These are phyloP conservation scores for Pseudozyma sp. DNA, from an alignment of 1,284 basidiomycete species.

Conservation along the genomic window DNA sequence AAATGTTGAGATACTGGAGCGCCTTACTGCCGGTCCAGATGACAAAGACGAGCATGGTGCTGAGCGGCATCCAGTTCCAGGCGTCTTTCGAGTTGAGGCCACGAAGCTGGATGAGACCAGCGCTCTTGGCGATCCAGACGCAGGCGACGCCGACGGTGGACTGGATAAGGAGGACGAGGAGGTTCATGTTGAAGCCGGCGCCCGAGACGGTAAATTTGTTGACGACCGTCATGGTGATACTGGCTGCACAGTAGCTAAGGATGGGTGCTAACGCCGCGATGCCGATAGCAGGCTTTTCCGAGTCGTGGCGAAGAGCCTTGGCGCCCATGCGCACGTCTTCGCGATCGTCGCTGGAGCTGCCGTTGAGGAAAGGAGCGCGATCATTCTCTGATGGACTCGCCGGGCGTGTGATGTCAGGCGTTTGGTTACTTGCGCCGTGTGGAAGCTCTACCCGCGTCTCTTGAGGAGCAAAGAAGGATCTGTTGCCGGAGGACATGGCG, in stretches of 20 bases:
- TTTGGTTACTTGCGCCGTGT: slow-evolving; percentile 32
- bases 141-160: slow-evolving; percentile 79
- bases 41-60: slow-evolving; percentile 88
- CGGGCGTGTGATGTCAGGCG: slow-evolving; percentile 41
- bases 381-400: slow-evolving; percentile 51
- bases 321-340: slow-evolving; percentile 52
- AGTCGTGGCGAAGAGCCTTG: slow-evolving; percentile 27
- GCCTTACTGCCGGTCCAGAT: slow-evolving; percentile 99
- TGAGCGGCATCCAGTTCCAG: slow-evolving; percentile 93
- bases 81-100: slow-evolving; percentile 86
- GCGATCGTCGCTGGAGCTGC: slow-evolving; percentile 19
- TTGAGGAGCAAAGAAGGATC: slow-evolving; percentile 51
- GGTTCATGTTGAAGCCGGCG: slow-evolving; percentile 93
- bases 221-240: slow-evolving; percentile 96
- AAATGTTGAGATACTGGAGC: slow-evolving; percentile 72
- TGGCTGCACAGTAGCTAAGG: slow-evolving; percentile 89
- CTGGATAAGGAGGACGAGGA: slow-evolving; percentile 91
- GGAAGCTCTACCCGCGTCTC: slow-evolving; percentile 48
- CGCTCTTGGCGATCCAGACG: slow-evolving; percentile 79
- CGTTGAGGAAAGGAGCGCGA: slow-evolving; percentile 47
- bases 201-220: slow-evolving; percentile 99
- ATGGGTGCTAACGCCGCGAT: slow-evolving; percentile 77
- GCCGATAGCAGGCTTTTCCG: slow-evolving; percentile 40
- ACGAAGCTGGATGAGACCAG: slow-evolving; percentile 88
- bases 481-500: slow-evolving; percentile 44